Base-by-base conservation (phyloP, 2,329 filamentous ascomycete species). In the Colletotrichum filicis region DNA sequence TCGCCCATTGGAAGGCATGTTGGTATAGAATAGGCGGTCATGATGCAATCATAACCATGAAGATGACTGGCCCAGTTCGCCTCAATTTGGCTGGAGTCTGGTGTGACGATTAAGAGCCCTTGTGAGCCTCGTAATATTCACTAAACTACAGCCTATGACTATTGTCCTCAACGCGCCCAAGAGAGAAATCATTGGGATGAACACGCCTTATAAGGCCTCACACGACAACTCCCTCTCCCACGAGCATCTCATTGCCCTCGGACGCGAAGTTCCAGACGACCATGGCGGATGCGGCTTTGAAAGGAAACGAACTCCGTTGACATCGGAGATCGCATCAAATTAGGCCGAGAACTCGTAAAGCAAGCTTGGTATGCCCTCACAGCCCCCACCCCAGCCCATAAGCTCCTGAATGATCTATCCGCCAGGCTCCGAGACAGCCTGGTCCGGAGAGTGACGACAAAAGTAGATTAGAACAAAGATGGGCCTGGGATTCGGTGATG, bases 371-470 rank as follows among this genome's bases (percentile, higher is more conserved):
- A 53, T 12, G 52, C 49, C n/a, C 22, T 37, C 32, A 7, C 4
- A 35, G 32, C 32, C 37, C 16, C n/a, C n/a, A 53, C 22, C 49
- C 19, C 22, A 42, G 58, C 19, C 52, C 28, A 32, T 35, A 19
- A 30, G 24, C 22, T 64, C 32, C 35, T 60, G 22, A 32, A 62
- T 22, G 32, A 32, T 35, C 35, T 7, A 14, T 22, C 32, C 32
- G 12, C 32, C 32, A 35, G 32, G 32, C n/a, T 42, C 60, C 46
- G 66, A 73, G 66, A 70, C 66, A 70, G 24, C 37, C 49, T 35
- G 46, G 49, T 35, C 16, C 28, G 70, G 56, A 64, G 26, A 35
- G 53, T 42, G 60, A 70, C 70, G 70, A 65, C 53, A 66, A 67
- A 61, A 73, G 60, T 12, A 32, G 26, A 35, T 30, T 35, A 37